Percentiles rank a stretch among this genome's conserved stretches.
These are phyloP conservation scores for Tolypocladium capitatum DNA, from an alignment of 2,329 filamentous ascomycete genomes.

Conservation along the genomic window DNA sequence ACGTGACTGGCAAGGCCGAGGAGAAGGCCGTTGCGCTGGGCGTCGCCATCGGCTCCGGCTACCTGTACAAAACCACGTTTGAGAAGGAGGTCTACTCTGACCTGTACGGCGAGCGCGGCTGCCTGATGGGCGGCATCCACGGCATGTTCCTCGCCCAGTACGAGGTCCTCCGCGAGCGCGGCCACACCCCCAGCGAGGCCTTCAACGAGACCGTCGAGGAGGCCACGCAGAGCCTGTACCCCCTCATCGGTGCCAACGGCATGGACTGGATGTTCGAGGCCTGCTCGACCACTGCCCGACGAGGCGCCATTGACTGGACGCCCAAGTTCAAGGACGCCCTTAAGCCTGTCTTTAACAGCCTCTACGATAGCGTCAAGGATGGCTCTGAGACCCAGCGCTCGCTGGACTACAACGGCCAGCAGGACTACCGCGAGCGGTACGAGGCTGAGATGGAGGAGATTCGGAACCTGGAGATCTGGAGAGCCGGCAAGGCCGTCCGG, in stretches of 20 bases:
- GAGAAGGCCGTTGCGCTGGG: slow-evolving; percentile 96
- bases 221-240: slow-evolving; percentile 95
- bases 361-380: slow-evolving; percentile 85
- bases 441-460: slow-evolving; percentile 99
- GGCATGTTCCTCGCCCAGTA: slow-evolving; percentile 99
- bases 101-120: slow-evolving; percentile 98
- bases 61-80: slow-evolving; percentile 99
- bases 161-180: slow-evolving; percentile 97
- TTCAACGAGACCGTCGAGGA: slow-evolving; percentile 99
- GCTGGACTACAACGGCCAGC: slow-evolving; percentile 91
- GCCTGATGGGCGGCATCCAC: slow-evolving; percentile 99
- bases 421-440: slow-evolving; percentile 93
- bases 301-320: slow-evolving; percentile 98
- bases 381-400: slow-evolving; percentile 93
- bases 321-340: slow-evolving; percentile 93
- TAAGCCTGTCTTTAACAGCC: slow-evolving; percentile 96
- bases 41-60: slow-evolving; percentile 92
- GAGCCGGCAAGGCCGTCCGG: slow-evolving; percentile 94
- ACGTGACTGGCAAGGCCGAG: slow-evolving; percentile 94
- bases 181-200: slow-evolving; percentile 93
- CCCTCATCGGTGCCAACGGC: slow-evolving; percentile 89
- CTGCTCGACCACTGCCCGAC: slow-evolving; percentile 96
- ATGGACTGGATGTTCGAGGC: slow-evolving; percentile 99
- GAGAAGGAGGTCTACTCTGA: slow-evolving; percentile 99
- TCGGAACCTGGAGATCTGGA: slow-evolving; percentile 96